These are phyloP conservation scores for Friedmanniomyces endolithicus DNA, from an alignment of 495 filamentous ascomycete species.

Conservation along the genomic window DNA sequence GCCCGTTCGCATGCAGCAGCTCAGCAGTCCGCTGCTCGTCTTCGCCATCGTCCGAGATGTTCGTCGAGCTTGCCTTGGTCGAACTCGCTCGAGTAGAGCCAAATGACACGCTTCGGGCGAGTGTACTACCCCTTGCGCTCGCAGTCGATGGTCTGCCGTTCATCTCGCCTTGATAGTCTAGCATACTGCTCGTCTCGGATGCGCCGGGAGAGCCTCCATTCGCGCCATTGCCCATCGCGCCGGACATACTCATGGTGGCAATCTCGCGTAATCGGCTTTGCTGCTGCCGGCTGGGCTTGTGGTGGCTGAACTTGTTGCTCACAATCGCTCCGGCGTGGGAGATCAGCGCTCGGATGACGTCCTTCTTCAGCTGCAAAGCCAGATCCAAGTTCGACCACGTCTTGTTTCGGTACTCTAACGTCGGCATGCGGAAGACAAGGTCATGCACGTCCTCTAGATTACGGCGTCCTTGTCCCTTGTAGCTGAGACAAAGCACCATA, in stretches of 20 bases:
- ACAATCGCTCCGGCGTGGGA: constrained; percentile 93
- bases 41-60: not conserved
- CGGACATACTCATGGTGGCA: constrained; percentile 37
- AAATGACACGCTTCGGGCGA: constrained; percentile 6
- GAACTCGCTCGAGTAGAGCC: constrained; percentile 6
- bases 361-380: constrained; percentile 79
- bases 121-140: constrained; percentile 15
- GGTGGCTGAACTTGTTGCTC: constrained; percentile 88
- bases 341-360: constrained; percentile 85
- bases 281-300: constrained; percentile 33
- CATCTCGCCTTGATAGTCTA: constrained; percentile 2
- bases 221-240: not conserved
- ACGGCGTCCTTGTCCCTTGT: constrained; percentile 89
- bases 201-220: constrained; percentile 1
- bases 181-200: constrained; percentile 10
- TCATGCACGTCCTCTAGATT: constrained; percentile 95
- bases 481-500: constrained; percentile 88
- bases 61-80: not conserved
- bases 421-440: constrained; percentile 90
- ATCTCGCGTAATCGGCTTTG: constrained; percentile 70
- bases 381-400: constrained; percentile 98
- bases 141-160: constrained; percentile 15
- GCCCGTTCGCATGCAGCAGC: not conserved
- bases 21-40: constrained; percentile 4
- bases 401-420: constrained; percentile 92